Percentiles rank a stretch among this genome's conserved stretches.
phyloP scores from a whole-genome alignment of 768 basidiomycete species.

The Lactarius vividus region DNA sequence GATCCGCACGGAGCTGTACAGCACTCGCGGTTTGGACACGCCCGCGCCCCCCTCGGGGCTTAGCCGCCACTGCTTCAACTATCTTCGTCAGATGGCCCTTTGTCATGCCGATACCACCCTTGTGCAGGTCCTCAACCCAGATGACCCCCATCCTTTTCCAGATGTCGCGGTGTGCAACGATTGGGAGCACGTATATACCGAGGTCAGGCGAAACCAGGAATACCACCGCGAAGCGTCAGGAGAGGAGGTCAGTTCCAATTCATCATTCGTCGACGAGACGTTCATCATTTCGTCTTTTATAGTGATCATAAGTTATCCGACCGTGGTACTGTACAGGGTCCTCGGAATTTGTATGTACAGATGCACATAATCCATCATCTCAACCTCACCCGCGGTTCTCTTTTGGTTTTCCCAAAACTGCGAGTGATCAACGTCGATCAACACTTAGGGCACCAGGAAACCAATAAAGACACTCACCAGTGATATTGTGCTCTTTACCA shows the following conservation, averaged over 20 bases:
- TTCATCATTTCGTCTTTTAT: background rate
- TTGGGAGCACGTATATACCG: conserved; percentile 8
- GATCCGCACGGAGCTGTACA: conserved; percentile 32
- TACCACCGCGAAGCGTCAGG: background rate
- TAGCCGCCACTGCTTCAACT: conserved; percentile 40
- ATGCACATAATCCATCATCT: background rate
- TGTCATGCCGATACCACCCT: conserved; percentile 41
- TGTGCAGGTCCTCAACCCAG: conserved; percentile 17
- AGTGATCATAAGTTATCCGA: background rate
- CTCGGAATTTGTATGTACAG: background rate
- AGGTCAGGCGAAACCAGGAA: conserved; percentile 3
- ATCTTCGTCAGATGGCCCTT: conserved; percentile 39
- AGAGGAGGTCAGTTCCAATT: background rate
- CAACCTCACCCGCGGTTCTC: background rate
- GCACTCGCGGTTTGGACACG: conserved; percentile 29
- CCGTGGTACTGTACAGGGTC: background rate
- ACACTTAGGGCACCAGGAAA: background rate
- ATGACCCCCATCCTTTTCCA: background rate
- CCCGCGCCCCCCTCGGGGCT: conserved; percentile 32
- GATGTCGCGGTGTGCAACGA: conserved; percentile 8
- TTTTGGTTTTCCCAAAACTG: conserved; percentile 6
- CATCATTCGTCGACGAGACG: background rate
- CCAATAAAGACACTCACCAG: background rate
- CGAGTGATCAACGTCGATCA: background rate
- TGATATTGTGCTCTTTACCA: conserved; percentile 8